phyloP scores from a whole-genome alignment of 352 stramenopile species.

The Phytophthora parvispora region DNA sequence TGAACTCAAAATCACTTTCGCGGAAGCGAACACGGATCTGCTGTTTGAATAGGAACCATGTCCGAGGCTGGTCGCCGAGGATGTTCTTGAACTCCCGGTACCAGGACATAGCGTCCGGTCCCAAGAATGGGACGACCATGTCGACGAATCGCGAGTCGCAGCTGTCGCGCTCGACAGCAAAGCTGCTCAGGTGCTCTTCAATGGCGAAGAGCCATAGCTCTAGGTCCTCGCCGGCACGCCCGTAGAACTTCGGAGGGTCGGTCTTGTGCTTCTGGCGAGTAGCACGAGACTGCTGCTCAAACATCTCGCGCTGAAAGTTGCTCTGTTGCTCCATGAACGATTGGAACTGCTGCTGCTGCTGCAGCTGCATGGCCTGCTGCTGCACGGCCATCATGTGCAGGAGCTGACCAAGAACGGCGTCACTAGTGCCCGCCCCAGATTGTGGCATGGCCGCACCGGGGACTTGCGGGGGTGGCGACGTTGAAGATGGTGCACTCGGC shows the following conservation, averaged over 20 bases:
- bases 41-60: neutral
- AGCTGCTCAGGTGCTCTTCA: neutral
- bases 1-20: neutral
- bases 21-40: neutral
- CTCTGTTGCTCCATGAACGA: constrained; percentile 12
- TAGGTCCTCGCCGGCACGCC: neutral
- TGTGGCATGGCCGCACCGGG: constrained; percentile 1
- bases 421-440: neutral
- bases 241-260: neutral
- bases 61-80: neutral
- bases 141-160: neutral
- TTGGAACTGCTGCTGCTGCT: constrained; percentile 18
- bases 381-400: constrained; percentile 3
- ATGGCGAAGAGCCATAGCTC: neutral
- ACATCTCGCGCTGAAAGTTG: constrained; percentile 18
- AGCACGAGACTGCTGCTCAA: constrained; percentile 8
- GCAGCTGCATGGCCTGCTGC: constrained; percentile 5
- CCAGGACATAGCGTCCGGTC: neutral
- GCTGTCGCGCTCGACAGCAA: constrained; percentile 1
- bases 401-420: neutral
- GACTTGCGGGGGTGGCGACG: neutral
- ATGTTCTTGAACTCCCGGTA: neutral
- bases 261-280: neutral
- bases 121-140: neutral
- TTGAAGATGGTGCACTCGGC: neutral